Evolutionary conservation across 129 eudicot species (phyloP), one percentile per base, ranked within the genome.

Genomic region (Chrysanthemum lavandulifolium): DNA sequence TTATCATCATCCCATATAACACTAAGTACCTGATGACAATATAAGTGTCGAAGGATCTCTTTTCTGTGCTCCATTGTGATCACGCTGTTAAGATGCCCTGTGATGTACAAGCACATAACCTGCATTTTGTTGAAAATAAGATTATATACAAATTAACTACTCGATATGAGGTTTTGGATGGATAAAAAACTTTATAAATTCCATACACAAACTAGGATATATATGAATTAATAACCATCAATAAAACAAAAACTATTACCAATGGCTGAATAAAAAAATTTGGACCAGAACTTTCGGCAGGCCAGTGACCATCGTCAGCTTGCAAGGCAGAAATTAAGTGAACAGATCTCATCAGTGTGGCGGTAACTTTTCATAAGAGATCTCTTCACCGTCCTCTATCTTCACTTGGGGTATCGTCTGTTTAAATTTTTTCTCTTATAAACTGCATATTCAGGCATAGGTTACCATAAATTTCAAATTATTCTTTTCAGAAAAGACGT

Each of bases 251-350:
- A 29, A 29, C 65, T n/a, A 6, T 74, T 23, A 90, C 95, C 84
- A 87, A 61, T 6, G 91, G 94, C 7, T 84, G 94, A 18, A 87
- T 85, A 79, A 90, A 87, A 77, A 47, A 91, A 71, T 79, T 52
- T 0, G 95, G 89, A 69, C 95, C 91, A 19, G 95, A 83, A 52
- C 80, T 85, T 80, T 91, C 91, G 0, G 97, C 95, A 3, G 91
- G 97, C 97, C 97, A 87, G 61, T 91, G 95, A 33, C 91, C 91
- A 73, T 91, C 87, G 25, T 23, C 25, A 23, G 25, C 25, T 23
- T 23, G 25, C 25, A 23, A 23, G 25, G 25, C 25, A 23, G 88
- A 65, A 61, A 82, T 82, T 73, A 85, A 84, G 47, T 57, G 68
- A 13, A 84, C 85, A 2, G 81, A 87, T 55, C 97, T 84, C 73